Conservation (phyloP, 176 grass and related monocot genomes). For the Carex parvula region DNA sequence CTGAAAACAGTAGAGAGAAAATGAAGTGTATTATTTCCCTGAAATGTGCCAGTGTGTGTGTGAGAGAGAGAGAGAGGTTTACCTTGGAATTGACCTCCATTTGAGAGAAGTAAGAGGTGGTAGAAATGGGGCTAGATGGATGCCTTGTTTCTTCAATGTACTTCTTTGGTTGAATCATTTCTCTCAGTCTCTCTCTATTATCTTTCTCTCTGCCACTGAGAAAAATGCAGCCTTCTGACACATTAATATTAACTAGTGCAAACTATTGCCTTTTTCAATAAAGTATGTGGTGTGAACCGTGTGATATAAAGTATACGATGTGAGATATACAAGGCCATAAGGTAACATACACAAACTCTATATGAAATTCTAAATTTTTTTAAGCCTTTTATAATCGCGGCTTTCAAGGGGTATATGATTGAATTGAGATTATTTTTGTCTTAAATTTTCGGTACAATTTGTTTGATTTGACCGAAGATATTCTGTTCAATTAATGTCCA, state of each 20-base stretch:
- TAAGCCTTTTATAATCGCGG: neutral
- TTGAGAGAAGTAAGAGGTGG: conserved; percentile 23
- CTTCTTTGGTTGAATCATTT: conserved; percentile 30
- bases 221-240: neutral
- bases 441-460: neutral
- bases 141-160: conserved; percentile 33
- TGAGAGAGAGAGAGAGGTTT: conserved; percentile 24
- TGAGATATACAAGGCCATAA: neutral
- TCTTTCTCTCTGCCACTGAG: neutral
- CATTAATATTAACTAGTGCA: conserved; percentile 6
- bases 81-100: conserved; percentile 50
- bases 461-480: conserved; percentile 19
- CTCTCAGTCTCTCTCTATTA: neutral
- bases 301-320: neutral
- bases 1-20: conserved; percentile 16
- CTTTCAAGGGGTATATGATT: neutral
- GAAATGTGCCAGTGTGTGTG: conserved; percentile 34
- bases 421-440: conserved; percentile 4
- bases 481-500: conserved; percentile 8
- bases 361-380: neutral
- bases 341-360: neutral
- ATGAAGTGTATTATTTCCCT: conserved; percentile 21
- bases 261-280: neutral
- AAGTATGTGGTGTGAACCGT: neutral
- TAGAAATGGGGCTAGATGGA: conserved; percentile 32